Base-by-base conservation (phyloP, 371 early-diverging fungal species). In the Haplosporangium sp. region DNA sequence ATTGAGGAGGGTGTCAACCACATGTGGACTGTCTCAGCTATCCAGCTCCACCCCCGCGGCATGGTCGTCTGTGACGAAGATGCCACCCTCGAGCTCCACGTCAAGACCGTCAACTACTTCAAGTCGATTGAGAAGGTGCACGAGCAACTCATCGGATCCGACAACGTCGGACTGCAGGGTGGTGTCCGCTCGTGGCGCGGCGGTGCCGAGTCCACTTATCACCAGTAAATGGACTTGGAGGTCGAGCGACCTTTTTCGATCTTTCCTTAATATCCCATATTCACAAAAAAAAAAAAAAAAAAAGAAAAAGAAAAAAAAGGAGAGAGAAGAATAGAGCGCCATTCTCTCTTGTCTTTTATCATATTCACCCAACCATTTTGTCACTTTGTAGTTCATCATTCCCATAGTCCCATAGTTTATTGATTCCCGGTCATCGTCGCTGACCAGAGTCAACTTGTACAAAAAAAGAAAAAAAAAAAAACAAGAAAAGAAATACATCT, bases 21-120 rank as follows among this genome's bases (percentile, higher is more conserved):
- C 83, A 95, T 95, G 95, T 95, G 94, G 94, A 95, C 95, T 10
- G 94, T 95, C 59, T 93, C 94, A 18, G 94, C 94, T 14, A 90
- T 95, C 64, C 95, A 95, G 81, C 82, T 93, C 69, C 95, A 95
- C 63, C 94, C 95, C 42, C 91, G 92, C 60, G 92, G 94, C 16
- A 85, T 95, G 83, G 86, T 95, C 80, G 94, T 95, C 18, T 95
- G 95, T 70, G 95, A 95, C 81, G 95, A 95, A 81, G 95, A 95
- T 68, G 93, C 95, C 18, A 95, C 95, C 2, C 80, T 94, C 42
- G 95, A 95, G 79, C 85, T 95, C 45, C 95, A 95, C 62, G 95
- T 95, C 66, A 95, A 95, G 87, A 94, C 95, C 8, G 95, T 94
- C 58, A 92, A 93, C 82, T 94, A 95, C 83, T 95, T 94, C 85